A percentile compares a stretch with the other conserved stretches of the same genome.
Evolutionary conservation across 768 basidiomycete genomes (phyloP).

Genomic region (Kwoniella pini): DNA sequence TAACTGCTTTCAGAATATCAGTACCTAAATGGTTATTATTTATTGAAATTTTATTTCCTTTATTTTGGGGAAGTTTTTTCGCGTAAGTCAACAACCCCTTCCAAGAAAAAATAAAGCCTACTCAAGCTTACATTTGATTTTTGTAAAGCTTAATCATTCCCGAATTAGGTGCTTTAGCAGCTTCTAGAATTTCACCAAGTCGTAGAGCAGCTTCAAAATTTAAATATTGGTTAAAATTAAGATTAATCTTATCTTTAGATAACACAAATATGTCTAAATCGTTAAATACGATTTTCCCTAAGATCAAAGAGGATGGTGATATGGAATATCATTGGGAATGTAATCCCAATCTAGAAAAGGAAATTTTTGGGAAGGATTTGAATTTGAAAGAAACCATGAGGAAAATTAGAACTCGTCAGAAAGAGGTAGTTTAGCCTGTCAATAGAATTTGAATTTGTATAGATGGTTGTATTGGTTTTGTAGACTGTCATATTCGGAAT

Average conservation of each 20-base stretch:
- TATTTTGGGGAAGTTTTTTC: not conserved
- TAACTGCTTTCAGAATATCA: not conserved
- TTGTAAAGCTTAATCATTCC: not conserved
- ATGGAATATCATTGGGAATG: not conserved
- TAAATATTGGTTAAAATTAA: not conserved
- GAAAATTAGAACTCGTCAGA: too few species aligned
- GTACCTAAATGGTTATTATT: not conserved
- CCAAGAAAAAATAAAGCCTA: too few species aligned
- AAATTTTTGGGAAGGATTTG: constrained; percentile 5
- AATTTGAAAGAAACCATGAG: not conserved
- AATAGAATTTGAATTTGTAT: too few species aligned
- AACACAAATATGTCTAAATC: not conserved
- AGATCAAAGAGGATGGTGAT: not conserved
- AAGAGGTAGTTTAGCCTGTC: too few species aligned
- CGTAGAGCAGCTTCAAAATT: not conserved
- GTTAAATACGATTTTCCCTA: not conserved
- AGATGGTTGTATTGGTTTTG: too few species aligned
- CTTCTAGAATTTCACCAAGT: not conserved
- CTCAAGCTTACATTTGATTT: too few species aligned
- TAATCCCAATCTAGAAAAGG: not conserved
- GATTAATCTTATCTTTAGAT: not conserved
- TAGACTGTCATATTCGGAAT: too few species aligned
- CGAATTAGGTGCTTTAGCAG: not conserved
- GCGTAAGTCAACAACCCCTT: not conserved
- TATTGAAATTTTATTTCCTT: not conserved